Percentiles rank a stretch among this genome's conserved stretches.
Conservation (phyloP, 169 alveolate genomes). For the Plasmodium inui region DNA sequence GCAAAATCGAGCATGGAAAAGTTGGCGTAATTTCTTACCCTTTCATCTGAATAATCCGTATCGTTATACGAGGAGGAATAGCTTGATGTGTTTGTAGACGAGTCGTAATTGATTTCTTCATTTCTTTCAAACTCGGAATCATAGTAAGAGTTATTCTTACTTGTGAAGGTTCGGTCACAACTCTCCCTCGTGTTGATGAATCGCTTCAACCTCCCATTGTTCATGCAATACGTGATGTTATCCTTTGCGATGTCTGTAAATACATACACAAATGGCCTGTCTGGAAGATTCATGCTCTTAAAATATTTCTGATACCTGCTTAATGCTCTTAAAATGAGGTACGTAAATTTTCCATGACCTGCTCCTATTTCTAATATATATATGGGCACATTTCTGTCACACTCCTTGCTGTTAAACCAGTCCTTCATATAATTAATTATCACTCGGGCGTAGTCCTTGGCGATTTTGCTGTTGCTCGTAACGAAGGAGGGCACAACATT, state of each 20-base stretch:
- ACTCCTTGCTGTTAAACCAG: slow-evolving; percentile 75
- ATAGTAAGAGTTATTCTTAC: slow-evolving; percentile 54
- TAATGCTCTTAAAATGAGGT: slow-evolving; percentile 84
- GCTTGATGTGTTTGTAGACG: slow-evolving; percentile 18
- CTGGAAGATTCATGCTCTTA: slow-evolving; percentile 83
- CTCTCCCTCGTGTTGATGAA: slow-evolving; percentile 73
- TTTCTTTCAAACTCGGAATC: slow-evolving; percentile 54
- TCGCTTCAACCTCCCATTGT: slow-evolving; percentile 77
- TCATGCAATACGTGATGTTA: slow-evolving; percentile 81
- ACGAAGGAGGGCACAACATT: slow-evolving; percentile 88
- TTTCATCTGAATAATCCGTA: slow-evolving; percentile 51
- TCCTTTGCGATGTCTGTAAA: slow-evolving; percentile 87
- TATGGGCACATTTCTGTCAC: slow-evolving; percentile 77
- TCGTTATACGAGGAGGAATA: slow-evolving; percentile 32
- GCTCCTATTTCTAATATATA: slow-evolving; percentile 86
- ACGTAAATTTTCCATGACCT: slow-evolving; percentile 88
- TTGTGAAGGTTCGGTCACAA: slow-evolving; percentile 23
- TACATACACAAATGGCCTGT: slow-evolving; percentile 86
- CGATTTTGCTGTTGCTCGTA: slow-evolving; percentile 87
- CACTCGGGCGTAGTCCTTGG: slow-evolving; percentile 86
- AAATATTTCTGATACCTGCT: slow-evolving; percentile 79
- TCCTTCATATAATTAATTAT: slow-evolving; percentile 86
- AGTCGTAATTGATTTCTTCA: slow-evolving; percentile 18
- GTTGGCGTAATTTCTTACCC: slow-evolving; percentile 4
- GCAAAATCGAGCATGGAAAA: slow-evolving; percentile 88